Conservation (phyloP, 2,329 filamentous ascomycete species). For the Trichoderma endophyticum region DNA sequence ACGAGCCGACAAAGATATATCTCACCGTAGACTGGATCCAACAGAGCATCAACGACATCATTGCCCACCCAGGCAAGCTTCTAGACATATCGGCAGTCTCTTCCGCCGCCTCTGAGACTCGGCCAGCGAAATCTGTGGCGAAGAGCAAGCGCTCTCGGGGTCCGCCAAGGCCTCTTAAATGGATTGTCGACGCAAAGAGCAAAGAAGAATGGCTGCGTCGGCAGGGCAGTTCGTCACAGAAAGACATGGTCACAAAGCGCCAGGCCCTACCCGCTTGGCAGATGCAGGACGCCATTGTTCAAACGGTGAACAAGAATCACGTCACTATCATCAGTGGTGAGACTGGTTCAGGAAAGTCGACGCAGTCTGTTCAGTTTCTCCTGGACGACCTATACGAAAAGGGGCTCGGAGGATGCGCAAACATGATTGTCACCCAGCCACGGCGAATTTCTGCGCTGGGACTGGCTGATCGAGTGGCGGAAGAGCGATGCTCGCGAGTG, state of each 20-base stretch:
- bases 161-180: constrained; percentile 59
- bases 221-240: constrained; percentile 62
- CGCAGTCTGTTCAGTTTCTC: constrained; percentile 93
- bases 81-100: constrained; percentile 79
- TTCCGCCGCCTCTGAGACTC: constrained; percentile 60
- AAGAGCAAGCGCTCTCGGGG: constrained; percentile 36
- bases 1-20: constrained; percentile 86
- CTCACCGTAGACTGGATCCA: constrained; percentile 90
- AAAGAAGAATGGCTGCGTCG: constrained; percentile 67
- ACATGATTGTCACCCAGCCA: constrained; percentile 94
- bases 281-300: constrained; percentile 71
- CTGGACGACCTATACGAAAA: constrained; percentile 82
- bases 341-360: constrained; percentile 95
- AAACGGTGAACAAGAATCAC: constrained; percentile 71
- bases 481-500: constrained; percentile 78
- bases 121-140: constrained; percentile 28
- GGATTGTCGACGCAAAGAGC: constrained; percentile 58
- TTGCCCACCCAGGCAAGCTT: constrained; percentile 79
- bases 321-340: constrained; percentile 97
- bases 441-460: constrained; percentile 91
- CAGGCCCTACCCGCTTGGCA: constrained; percentile 83
- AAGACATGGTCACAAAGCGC: constrained; percentile 71
- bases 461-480: constrained; percentile 88
- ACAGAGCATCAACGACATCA: constrained; percentile 74
- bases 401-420: constrained; percentile 71